Evolutionary conservation across 2,329 filamentous ascomycete species (phyloP), one percentile per base, ranked within the genome.

Genomic region (Dactylellina haptotyla): DNA sequence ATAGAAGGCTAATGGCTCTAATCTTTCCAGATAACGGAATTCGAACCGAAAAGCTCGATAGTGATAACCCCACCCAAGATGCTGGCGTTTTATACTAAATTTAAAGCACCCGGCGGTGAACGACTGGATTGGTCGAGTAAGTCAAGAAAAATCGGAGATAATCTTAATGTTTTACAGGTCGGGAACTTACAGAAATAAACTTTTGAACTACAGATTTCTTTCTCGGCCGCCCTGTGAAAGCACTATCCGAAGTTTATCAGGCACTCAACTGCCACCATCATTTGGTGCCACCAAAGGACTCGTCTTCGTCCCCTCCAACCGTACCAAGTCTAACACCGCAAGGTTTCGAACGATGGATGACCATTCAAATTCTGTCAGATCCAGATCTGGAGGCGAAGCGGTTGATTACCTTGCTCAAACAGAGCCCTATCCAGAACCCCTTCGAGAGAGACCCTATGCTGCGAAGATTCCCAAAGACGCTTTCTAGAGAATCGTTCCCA

Each of bases 261-360:
- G 76, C 70, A 8, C 69, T 78, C 34, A 77, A 77, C 51, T 77
- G 76, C 56, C 75, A 78, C 45, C 77, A 78, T 66, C 76, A 76
- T 64, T 69, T 77, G 41, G 74, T 78, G 28, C 77, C 75, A 9
- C 73, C 65, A 14, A 76, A 75, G 50, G 53, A 64, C 28, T 74
- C 62, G 4, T 58, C 69, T 20, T 63, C 62, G 4, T 67, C 56
- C 32, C 73, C 75, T 39, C 77, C 77, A 2, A 77, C 75, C 12
- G 75, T 77, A 12, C 77, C 77, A 1, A 75, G 75, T 23, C 62
- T 78, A 9, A 78, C 77, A 9, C 77, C 76, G 1, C 72, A 64
- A 46, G 77, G 77, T 1, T 78, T 78, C 46, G 77, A 77, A 51
- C 76, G 73, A 41, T 78, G 77, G 77, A 78, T 78, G 77, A 75